Evolutionary conservation across 306 rosid genomes (phyloP).

Genomic region (Cucumis melo): DNA sequence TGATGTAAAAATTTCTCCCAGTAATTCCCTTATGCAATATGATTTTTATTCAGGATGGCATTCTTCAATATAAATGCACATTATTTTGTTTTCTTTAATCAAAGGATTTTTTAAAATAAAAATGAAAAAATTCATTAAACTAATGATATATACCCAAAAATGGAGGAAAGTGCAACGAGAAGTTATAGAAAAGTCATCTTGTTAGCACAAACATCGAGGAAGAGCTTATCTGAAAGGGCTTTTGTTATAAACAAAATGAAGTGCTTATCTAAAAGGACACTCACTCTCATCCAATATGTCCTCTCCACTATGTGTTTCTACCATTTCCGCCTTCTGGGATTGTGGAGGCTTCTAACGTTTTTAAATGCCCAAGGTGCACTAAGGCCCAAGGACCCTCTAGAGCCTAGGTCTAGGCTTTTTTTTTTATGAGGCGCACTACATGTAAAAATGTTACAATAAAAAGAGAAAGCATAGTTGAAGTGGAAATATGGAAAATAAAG

Average conservation of each 20-base stretch:
- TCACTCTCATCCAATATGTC: neutral
- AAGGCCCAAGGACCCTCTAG: no score
- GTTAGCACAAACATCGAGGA: neutral
- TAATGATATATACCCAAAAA: neutral
- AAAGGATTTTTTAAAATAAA: neutral
- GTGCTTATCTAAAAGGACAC: neutral
- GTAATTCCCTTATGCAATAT: neutral
- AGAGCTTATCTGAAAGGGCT: neutral
- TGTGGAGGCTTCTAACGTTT: no score
- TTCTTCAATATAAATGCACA: neutral
- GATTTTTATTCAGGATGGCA: neutral
- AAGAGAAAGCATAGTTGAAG: no score
- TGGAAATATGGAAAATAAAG: no score
- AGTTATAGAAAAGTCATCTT: neutral
- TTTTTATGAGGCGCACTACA: no score
- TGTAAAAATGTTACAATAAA: no score
- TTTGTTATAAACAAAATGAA: neutral
- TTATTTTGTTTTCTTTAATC: neutral
- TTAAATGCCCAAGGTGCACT: no score
- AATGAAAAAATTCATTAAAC: neutral
- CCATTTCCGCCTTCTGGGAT: neutral
- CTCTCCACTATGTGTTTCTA: neutral
- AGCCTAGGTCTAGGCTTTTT: no score
- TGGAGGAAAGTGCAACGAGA: neutral
- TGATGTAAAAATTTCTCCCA: neutral